phyloP scores from a whole-genome alignment of 2,329 filamentous ascomycete species.

The Aureobasidium melanogenum region DNA sequence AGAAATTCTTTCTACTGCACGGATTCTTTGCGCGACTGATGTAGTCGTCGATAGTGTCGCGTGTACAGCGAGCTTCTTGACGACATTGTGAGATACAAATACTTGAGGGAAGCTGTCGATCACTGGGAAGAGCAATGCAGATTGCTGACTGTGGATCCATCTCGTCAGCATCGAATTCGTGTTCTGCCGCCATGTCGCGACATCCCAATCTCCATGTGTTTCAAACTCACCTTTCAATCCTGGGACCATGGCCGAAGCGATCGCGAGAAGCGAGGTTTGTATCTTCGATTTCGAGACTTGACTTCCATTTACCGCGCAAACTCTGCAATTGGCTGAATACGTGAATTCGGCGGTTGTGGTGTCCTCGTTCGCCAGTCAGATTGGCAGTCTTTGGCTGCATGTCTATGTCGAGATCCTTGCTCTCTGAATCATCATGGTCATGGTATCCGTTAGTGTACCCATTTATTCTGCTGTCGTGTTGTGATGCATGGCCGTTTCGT shows the following conservation, averaged over 20 bases:
- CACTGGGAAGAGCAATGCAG: slow-evolving; percentile 58
- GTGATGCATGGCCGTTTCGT: slow-evolving; percentile 18
- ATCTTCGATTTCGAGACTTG: slow-evolving; percentile 22
- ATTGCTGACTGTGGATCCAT: slow-evolving; percentile 27
- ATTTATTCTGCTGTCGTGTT: slow-evolving; percentile 24
- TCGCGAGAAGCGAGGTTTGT: slow-evolving; percentile 24
- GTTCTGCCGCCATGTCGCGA: not conserved
- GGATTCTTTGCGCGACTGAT: slow-evolving; percentile 60
- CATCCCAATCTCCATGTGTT: slow-evolving; percentile 14
- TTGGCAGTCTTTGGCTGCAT: slow-evolving; percentile 14
- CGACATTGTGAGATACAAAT: slow-evolving; percentile 43
- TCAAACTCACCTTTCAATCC: slow-evolving; percentile 7
- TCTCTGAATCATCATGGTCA: not conserved
- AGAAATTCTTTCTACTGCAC: slow-evolving; percentile 51
- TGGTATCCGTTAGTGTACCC: slow-evolving; percentile 21
- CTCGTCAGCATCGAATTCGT: not conserved
- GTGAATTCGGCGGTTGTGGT: slow-evolving; percentile 17
- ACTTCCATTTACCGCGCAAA: slow-evolving; percentile 31
- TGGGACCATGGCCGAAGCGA: slow-evolving; percentile 21
- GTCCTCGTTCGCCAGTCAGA: slow-evolving; percentile 9
- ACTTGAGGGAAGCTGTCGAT: slow-evolving; percentile 78
- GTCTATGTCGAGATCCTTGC: slow-evolving; percentile 20
- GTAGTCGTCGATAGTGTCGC: slow-evolving; percentile 63
- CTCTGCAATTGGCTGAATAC: slow-evolving; percentile 33
- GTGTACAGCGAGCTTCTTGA: slow-evolving; percentile 37